phyloP scores from a whole-genome alignment of 2,329 filamentous ascomycete species.

The Pestalotiopsis sp. region DNA sequence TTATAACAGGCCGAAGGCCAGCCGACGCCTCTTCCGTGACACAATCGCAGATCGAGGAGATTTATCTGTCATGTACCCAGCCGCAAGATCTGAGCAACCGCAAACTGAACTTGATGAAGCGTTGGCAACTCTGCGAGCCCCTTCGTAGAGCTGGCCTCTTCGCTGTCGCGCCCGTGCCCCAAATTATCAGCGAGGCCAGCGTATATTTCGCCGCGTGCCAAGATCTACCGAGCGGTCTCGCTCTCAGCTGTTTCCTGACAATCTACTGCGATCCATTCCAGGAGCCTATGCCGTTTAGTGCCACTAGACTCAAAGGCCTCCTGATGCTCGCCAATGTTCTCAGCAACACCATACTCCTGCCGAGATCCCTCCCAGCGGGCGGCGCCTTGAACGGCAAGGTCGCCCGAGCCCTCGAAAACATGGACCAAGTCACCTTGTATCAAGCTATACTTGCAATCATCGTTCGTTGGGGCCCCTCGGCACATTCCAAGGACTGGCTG shows the following conservation, averaged over 20 bases:
- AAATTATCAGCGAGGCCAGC: constrained; percentile 45
- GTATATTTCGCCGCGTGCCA: constrained; percentile 46
- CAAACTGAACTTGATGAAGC: constrained; percentile 19
- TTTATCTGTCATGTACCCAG: constrained; percentile 31
- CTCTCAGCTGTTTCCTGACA: constrained; percentile 49
- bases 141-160: constrained; percentile 42
- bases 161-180: constrained; percentile 52
- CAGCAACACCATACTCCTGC: constrained; percentile 46
- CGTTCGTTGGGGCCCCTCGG: constrained; percentile 41
- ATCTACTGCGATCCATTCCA: constrained; percentile 53
- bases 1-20: constrained; percentile 30
- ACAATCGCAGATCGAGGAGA: constrained; percentile 27
- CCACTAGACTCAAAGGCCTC: constrained; percentile 51
- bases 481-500: constrained; percentile 48
- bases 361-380: constrained; percentile 18
- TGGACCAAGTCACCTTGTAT: constrained; percentile 56
- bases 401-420: constrained; percentile 37
- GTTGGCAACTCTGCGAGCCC: constrained; percentile 40
- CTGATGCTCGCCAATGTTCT: constrained; percentile 55
- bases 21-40: constrained; percentile 27
- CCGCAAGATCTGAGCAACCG: constrained; percentile 12
- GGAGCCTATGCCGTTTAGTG: constrained; percentile 51
- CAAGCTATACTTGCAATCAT: constrained; percentile 56
- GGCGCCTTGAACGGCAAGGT: constrained; percentile 17
- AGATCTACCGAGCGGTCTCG: constrained; percentile 46